phyloP scores from a whole-genome alignment of 129 eudicot species.

The Helichrysum umbraculigerum region DNA sequence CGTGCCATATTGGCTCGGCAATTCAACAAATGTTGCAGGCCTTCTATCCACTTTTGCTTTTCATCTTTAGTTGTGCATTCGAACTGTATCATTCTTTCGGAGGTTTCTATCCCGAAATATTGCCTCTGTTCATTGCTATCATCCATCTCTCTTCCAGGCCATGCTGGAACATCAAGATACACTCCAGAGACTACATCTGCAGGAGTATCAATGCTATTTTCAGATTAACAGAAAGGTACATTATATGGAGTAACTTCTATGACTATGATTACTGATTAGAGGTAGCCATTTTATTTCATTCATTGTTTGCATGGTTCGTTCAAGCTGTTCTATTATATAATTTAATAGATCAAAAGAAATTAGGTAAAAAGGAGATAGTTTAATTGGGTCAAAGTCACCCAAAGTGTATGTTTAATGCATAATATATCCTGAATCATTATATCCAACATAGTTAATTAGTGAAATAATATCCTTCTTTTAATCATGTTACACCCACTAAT shows the following conservation, averaged over 20 bases:
- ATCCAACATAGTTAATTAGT: too few relatives aligned
- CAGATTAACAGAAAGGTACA: conserved; percentile 21
- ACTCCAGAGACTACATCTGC: conserved; percentile 79
- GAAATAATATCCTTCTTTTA: too few relatives aligned
- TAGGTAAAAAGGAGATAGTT: too few relatives aligned
- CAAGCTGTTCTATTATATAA: too few relatives aligned
- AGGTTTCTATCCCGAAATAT: conserved; percentile 69
- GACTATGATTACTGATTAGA: background rate
- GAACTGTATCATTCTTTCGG: conserved; percentile 69
- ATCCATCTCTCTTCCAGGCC: conserved; percentile 75
- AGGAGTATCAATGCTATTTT: conserved; percentile 23
- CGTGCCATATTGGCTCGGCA: conserved; percentile 50
- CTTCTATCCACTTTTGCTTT: conserved; percentile 79
- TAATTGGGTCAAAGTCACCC: too few relatives aligned
- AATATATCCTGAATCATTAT: too few relatives aligned
- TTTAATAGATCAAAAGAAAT: too few relatives aligned
- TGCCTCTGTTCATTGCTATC: conserved; percentile 43
- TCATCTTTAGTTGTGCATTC: conserved; percentile 72
- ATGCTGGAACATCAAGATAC: conserved; percentile 59
- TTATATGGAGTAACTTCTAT: background rate
- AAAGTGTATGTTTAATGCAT: too few relatives aligned
- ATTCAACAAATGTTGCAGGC: conserved; percentile 66
- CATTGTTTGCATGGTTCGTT: too few relatives aligned
- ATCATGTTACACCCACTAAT: too few relatives aligned
- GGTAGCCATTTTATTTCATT: background rate